A percentile compares a stretch with the other conserved stretches of the same genome.
These are phyloP conservation scores for Blastocystis sp. DNA, from an alignment of 352 stramenopile species.

Conservation along the genomic window DNA sequence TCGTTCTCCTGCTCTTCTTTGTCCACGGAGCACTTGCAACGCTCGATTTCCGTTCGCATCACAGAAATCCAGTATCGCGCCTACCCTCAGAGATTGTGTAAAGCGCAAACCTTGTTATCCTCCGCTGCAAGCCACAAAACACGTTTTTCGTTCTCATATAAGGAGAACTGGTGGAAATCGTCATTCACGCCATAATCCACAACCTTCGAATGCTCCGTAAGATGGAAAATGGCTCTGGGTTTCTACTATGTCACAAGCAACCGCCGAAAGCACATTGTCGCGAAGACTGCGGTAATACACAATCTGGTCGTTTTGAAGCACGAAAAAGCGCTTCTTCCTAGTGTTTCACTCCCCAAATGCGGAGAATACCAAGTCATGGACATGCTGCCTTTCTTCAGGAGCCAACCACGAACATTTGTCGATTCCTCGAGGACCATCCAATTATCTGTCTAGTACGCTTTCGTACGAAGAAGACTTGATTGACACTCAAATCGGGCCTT, in stretches of 20 bases:
- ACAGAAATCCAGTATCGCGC: conserved; percentile 59
- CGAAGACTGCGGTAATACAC: conserved; percentile 49
- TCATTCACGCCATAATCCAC: conserved; percentile 32
- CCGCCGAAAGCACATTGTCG: not conserved
- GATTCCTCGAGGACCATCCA: conserved; percentile 6
- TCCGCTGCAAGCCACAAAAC: conserved; percentile 50
- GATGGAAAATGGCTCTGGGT: conserved; percentile 29
- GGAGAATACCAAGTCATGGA: not conserved
- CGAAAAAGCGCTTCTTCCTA: conserved; percentile 67
- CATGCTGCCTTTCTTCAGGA: conserved; percentile 50
- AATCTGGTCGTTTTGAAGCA: conserved; percentile 31
- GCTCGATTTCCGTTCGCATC: conserved; percentile 7
- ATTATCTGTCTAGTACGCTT: not conserved
- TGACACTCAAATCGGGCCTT: not conserved
- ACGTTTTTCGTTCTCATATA: conserved; percentile 47
- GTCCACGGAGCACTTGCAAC: not conserved
- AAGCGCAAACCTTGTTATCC: conserved; percentile 40
- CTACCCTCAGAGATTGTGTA: not conserved
- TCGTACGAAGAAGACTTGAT: not conserved
- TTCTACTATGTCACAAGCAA: conserved; percentile 15
- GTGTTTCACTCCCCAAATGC: not conserved
- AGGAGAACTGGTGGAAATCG: conserved; percentile 59
- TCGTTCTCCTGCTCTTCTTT: not conserved
- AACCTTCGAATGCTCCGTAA: not conserved
- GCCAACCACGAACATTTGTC: conserved; percentile 25